Evolutionary conservation across 2,329 filamentous ascomycete genomes (phyloP).

Genomic region (Colletotrichum sp.): DNA sequence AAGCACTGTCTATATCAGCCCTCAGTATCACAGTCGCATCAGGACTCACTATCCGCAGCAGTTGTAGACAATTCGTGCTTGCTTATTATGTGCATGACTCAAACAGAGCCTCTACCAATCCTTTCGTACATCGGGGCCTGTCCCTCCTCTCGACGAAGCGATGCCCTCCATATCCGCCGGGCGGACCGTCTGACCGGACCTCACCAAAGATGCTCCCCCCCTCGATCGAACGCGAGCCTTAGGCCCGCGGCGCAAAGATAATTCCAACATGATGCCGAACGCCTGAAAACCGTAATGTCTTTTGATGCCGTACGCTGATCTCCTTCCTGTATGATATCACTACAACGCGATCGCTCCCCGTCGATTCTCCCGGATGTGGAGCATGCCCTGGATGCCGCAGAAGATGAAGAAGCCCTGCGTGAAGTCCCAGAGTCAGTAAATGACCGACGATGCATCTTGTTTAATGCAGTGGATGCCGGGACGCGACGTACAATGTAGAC

Average conservation of each 20-base stretch:
- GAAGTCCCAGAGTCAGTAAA: neutral
- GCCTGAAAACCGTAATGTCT: slow-evolving; percentile 19
- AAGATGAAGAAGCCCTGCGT: slow-evolving; percentile 84
- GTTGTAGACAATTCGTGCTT: neutral
- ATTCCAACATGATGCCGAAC: slow-evolving; percentile 19
- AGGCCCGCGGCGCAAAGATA: neutral
- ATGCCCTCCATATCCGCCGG: neutral
- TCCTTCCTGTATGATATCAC: slow-evolving; percentile 19
- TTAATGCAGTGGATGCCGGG: neutral
- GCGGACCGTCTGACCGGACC: neutral
- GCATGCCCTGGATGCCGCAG: slow-evolving; percentile 85
- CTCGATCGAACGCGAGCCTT: neutral
- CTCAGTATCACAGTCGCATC: neutral
- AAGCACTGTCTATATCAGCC: neutral
- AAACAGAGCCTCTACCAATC: neutral
- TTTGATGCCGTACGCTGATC: slow-evolving; percentile 11
- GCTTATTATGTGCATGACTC: slow-evolving; percentile 3
- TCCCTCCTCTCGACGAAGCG: neutral
- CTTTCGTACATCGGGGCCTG: slow-evolving; percentile 8
- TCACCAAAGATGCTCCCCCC: neutral
- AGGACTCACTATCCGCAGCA: neutral
- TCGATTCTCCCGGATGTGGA: slow-evolving; percentile 83
- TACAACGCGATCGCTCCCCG: slow-evolving; percentile 82
- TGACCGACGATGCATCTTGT: neutral
- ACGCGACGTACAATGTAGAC: slow-evolving; percentile 79